phyloP scores from a whole-genome alignment of 2,329 filamentous ascomycete genomes.

The Dactylellina sp. region DNA sequence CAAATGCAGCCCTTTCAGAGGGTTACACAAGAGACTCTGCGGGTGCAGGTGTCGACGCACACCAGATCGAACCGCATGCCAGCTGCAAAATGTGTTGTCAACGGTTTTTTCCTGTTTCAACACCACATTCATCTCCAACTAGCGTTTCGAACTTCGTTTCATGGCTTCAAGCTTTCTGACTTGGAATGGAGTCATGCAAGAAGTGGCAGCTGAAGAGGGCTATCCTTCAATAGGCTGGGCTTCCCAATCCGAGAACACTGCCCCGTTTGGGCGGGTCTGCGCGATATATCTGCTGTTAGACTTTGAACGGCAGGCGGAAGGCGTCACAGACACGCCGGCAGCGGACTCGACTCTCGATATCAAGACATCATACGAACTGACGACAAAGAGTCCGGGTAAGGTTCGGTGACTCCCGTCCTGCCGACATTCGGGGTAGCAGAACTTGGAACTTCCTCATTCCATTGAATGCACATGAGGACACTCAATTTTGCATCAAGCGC shows the following conservation, averaged over 20 bases:
- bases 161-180: not conserved
- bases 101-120: not conserved
- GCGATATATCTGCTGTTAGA: not conserved
- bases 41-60: no score
- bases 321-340: not conserved
- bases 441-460: slow-evolving; percentile 35
- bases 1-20: no score
- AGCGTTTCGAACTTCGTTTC: not conserved
- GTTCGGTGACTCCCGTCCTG: slow-evolving; percentile 21
- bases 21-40: no score
- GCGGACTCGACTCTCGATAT: not conserved
- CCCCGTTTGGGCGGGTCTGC: not conserved
- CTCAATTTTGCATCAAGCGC: not conserved
- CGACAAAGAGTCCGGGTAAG: not conserved
- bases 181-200: not conserved
- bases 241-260: not conserved
- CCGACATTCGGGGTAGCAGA: slow-evolving; percentile 17
- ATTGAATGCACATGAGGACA: slow-evolving; percentile 7
- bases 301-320: slow-evolving; percentile 2
- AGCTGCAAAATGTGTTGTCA: not conserved
- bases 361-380: not conserved
- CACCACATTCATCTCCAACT: not conserved
- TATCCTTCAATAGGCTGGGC: not conserved
- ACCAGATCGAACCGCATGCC: not conserved
- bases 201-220: not conserved